A percentile compares a stretch with the other conserved stretches of the same genome.
Evolutionary conservation across 2,329 filamentous ascomycete genomes (phyloP).

Genomic region (Cephalotrichum gorgonifer): DNA sequence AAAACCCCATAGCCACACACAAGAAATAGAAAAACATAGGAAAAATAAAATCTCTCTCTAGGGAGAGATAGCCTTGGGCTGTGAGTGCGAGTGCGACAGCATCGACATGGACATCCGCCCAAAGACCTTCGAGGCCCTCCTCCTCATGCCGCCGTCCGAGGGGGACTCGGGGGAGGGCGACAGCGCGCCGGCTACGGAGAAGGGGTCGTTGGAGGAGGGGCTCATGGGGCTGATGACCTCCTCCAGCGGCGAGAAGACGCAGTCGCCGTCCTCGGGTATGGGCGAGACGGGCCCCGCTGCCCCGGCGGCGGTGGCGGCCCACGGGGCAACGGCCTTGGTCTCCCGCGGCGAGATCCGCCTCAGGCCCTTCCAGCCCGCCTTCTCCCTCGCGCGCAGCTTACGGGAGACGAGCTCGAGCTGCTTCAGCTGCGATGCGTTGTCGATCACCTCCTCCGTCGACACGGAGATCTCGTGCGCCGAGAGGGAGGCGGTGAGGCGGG

Average conservation of each 20-base stretch:
- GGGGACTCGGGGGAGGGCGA: not conserved
- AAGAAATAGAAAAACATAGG: no score
- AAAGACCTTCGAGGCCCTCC: not conserved
- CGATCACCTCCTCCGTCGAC: slow-evolving; percentile 37
- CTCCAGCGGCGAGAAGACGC: not conserved
- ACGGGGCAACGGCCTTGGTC: not conserved
- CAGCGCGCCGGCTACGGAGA: not conserved
- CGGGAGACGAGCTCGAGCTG: slow-evolving; percentile 32
- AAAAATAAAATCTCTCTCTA: no score
- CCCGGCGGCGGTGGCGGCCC: not conserved
- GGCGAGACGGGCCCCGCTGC: not conserved
- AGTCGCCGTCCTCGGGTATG: not conserved
- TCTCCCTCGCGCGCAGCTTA: not conserved
- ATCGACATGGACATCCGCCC: slow-evolving; percentile 1
- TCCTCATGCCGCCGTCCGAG: not conserved
- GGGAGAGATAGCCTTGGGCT: no score
- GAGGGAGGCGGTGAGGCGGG: slow-evolving; percentile 31
- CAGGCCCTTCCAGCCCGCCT: not conserved
- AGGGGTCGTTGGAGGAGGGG: not conserved
- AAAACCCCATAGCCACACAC: no score
- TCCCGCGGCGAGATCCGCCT: not conserved
- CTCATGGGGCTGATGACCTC: not conserved
- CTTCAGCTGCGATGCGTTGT: slow-evolving; percentile 36
- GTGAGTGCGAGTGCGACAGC: no score
- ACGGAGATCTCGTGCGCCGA: slow-evolving; percentile 24